Percentiles rank a stretch among this genome's conserved stretches.
Conservation (phyloP, 2,329 filamentous ascomycete species). For the Botrytis paeoniae region DNA sequence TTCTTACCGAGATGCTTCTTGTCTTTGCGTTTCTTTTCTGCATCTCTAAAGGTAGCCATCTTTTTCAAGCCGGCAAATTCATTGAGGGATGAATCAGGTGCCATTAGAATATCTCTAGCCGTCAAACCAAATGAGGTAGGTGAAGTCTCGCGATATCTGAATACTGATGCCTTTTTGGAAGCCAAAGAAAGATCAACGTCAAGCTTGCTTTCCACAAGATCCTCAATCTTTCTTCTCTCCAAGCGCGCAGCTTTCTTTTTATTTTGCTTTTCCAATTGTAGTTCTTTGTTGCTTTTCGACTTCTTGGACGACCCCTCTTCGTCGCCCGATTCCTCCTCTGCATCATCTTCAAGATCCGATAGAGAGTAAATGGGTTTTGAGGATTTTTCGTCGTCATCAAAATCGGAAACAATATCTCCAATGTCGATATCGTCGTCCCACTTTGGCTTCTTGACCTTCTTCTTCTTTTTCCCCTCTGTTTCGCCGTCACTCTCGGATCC, state of each 20-base stretch:
- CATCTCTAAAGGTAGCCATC: constrained; percentile 82
- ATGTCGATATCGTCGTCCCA: constrained; percentile 99
- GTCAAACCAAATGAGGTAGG: constrained; percentile 88
- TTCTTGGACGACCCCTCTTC: constrained; percentile 47
- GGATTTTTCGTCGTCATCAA: constrained; percentile 59
- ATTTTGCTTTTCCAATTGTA: constrained; percentile 56
- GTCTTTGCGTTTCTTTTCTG: constrained; percentile 85
- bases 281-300: constrained; percentile 58
- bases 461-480: constrained; percentile 53
- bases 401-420: constrained; percentile 84
- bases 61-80: constrained; percentile 93
- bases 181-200: constrained; percentile 65
- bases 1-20: constrained; percentile 91
- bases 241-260: constrained; percentile 71
- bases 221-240: constrained; percentile 80
- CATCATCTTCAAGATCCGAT: constrained; percentile 48
- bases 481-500: constrained; percentile 60
- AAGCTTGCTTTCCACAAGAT: constrained; percentile 78
- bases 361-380: constrained; percentile 52
- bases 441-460: constrained; percentile 72
- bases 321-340: constrained; percentile 44
- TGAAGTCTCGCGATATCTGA: constrained; percentile 93
- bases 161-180: constrained; percentile 50
- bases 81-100: constrained; percentile 84
- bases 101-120: constrained; percentile 81